Base-by-base conservation (phyloP, 345 rosid species). In the Sisymbrium altissimum region DNA sequence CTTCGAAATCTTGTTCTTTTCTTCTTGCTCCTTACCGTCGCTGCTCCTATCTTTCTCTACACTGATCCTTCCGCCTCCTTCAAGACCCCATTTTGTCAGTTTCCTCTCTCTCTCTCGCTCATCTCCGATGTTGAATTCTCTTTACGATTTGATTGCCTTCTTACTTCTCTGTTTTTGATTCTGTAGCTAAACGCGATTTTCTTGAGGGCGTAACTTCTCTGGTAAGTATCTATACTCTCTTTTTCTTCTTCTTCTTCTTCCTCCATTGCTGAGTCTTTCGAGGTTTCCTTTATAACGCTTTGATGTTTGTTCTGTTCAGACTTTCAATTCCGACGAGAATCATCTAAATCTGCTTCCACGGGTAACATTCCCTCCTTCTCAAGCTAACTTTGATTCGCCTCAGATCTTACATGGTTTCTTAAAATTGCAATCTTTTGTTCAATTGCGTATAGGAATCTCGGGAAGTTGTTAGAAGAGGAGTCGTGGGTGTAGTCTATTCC, bases 1-100 rank as follows among this genome's bases (percentile, higher is more conserved):
- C 55, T 83, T 56, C 80, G 93, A 54, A 90, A 84, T 76, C 57
- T 86, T 70, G 99, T 95, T 53, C 66, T 88, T 64, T 74, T 78
- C 63, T 71, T 95, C 86, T 83, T 95, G 1, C 68, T 81, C 33
- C 62, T 88, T 49, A 86, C 97, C 11, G 97, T 92, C 3, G 72
- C 85, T 19, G 88, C 99, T 71, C 99, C 99, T 15, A 84, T 95
- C 60, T 19, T 90, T 49, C 83, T 92, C 72, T 89, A 87, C 84
- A 82, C 87, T 45, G 86, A 89, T 65, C 66, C 81, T n/a, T 70
- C 83, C 73, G 29, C 63, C 50, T 11, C 93, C 65, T 80, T 84
- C 83, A 83, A 67, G 53, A 64, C 91, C 18, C 79, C 88, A 6
- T 81, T 81, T 90, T 69, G 68, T 73, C 30, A 17, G 67, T 49